Evolutionary conservation across 495 filamentous ascomycete species (phyloP).

Genomic region (Tuber aestivum): DNA sequence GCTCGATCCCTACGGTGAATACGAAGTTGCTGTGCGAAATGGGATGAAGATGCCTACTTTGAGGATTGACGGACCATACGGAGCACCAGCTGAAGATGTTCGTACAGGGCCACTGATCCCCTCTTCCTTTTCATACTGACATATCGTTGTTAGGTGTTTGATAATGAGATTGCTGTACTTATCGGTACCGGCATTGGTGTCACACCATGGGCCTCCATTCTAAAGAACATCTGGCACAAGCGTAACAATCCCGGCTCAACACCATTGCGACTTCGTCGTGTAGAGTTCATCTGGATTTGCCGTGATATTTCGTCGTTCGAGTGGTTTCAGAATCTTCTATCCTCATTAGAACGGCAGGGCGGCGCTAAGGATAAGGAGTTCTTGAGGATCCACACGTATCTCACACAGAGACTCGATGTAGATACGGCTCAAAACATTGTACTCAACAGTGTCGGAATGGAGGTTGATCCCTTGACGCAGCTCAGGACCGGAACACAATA

Average conservation of each 20-base stretch:
- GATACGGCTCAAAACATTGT: slow-evolving; percentile 96
- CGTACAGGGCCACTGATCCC: slow-evolving; percentile 60
- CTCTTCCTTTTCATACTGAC: slow-evolving; percentile 85
- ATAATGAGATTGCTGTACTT: slow-evolving; percentile 95
- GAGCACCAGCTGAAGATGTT: slow-evolving; percentile 91
- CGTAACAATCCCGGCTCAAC: slow-evolving; percentile 65
- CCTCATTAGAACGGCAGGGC: slow-evolving; percentile 80
- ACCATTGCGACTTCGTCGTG: slow-evolving; percentile 77
- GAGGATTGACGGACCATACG: slow-evolving; percentile 92
- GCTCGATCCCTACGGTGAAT: slow-evolving; percentile 92
- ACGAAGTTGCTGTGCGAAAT: slow-evolving; percentile 93
- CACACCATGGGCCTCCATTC: slow-evolving; percentile 92
- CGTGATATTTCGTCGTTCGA: slow-evolving; percentile 94
- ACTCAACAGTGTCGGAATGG: slow-evolving; percentile 82
- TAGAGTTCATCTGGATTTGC: slow-evolving; percentile 99
- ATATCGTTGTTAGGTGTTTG: slow-evolving; percentile 85
- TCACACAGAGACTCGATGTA: slow-evolving; percentile 85
- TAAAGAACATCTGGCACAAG: slow-evolving; percentile 98
- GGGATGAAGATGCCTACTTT: slow-evolving; percentile 82
- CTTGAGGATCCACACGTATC: slow-evolving; percentile 95
- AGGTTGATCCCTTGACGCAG: slow-evolving; percentile 85
- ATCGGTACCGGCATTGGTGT: slow-evolving; percentile 97
- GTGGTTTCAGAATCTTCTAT: slow-evolving; percentile 95
- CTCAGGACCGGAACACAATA: slow-evolving; percentile 87
- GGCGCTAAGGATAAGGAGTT: slow-evolving; percentile 70